Evolutionary conservation across 768 basidiomycete genomes (phyloP).

Genomic region (Boletus subparvulus): DNA sequence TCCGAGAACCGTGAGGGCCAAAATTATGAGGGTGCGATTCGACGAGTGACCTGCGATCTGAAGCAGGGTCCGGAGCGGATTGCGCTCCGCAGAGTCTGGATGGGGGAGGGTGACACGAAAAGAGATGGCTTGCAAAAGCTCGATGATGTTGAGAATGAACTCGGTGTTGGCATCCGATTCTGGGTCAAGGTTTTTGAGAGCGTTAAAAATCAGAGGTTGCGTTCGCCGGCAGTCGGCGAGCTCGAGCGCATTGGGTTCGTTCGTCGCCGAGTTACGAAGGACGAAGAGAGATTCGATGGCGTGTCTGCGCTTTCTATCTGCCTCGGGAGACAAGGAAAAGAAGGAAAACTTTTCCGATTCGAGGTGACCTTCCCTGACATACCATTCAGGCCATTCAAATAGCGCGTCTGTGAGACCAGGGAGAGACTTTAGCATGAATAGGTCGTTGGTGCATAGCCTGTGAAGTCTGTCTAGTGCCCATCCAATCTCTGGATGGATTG

Average conservation of each 20-base stretch:
- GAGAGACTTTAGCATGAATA: conserved; percentile 67
- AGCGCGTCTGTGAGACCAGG: conserved; percentile 82
- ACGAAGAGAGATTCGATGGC: conserved; percentile 86
- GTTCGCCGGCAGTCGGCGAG: conserved; percentile 60
- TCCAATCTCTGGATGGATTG: conserved; percentile 75
- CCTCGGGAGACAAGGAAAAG: conserved; percentile 55
- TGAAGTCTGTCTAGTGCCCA: conserved; percentile 90
- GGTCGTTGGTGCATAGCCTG: conserved; percentile 75
- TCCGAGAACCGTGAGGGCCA: conserved; percentile 59
- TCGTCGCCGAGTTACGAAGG: conserved; percentile 80
- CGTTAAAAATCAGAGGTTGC: conserved; percentile 61
- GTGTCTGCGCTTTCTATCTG: conserved; percentile 59
- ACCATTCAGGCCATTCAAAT: conserved; percentile 89
- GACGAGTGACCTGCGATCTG: conserved; percentile 54
- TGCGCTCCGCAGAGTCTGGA: conserved; percentile 38
- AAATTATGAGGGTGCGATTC: conserved; percentile 76
- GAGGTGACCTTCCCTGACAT: conserved; percentile 60
- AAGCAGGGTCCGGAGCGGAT: conserved; percentile 58
- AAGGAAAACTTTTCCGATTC: conserved; percentile 43
- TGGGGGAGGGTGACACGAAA: conserved; percentile 39
- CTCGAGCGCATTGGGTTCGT: conserved; percentile 64
- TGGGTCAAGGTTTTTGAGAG: conserved; percentile 60
- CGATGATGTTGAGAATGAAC: conserved; percentile 68
- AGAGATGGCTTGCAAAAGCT: conserved; percentile 67
- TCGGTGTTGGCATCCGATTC: conserved; percentile 69